Conservation (phyloP, 495 filamentous ascomycete genomes). For the Niebla homalea region DNA sequence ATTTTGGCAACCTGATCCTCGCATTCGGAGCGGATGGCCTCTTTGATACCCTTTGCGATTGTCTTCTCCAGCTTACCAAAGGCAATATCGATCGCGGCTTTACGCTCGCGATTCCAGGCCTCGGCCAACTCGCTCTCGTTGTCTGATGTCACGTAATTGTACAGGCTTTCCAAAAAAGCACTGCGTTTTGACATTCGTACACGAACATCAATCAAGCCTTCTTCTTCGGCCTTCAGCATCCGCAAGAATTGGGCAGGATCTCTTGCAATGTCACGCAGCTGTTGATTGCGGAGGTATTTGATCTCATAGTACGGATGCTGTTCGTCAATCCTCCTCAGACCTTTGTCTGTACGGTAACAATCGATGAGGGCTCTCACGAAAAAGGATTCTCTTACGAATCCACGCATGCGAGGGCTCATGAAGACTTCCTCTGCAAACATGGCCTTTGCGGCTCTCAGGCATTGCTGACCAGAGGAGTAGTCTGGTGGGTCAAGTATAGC, state of each 20-base stretch:
- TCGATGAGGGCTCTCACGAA: conserved; percentile 73
- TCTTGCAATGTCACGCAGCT: conserved; percentile 61
- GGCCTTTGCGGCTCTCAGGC: conserved; percentile 62
- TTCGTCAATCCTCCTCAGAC: conserved; percentile 85
- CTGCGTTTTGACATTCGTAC: conserved; percentile 62
- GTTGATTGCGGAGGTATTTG: conserved; percentile 87
- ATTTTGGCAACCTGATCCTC: conserved; percentile 73
- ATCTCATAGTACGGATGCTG: conserved; percentile 94
- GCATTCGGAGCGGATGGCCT: conserved; percentile 78
- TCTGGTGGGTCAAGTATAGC: conserved; percentile 52
- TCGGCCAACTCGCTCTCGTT: conserved; percentile 92
- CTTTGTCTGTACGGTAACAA: conserved; percentile 85
- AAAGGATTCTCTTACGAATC: conserved; percentile 65
- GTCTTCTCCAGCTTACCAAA: conserved; percentile 68
- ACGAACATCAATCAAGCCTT: conserved; percentile 75
- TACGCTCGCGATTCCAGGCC: conserved; percentile 79
- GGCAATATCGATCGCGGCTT: conserved; percentile 70
- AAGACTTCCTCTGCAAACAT: conserved; percentile 89
- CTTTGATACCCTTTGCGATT: conserved; percentile 82
- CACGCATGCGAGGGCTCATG: conserved; percentile 79
- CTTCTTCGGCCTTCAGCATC: conserved; percentile 94
- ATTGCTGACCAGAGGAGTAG: conserved; percentile 62
- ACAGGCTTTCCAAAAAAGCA: conserved; percentile 58
- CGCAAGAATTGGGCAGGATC: conserved; percentile 80
- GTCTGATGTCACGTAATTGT: conserved; percentile 76